A percentile compares a stretch with the other conserved stretches of the same genome.
Evolutionary conservation across 805 yeast genomes (phyloP).

Genomic region (Kluyveromyces siamensis): DNA sequence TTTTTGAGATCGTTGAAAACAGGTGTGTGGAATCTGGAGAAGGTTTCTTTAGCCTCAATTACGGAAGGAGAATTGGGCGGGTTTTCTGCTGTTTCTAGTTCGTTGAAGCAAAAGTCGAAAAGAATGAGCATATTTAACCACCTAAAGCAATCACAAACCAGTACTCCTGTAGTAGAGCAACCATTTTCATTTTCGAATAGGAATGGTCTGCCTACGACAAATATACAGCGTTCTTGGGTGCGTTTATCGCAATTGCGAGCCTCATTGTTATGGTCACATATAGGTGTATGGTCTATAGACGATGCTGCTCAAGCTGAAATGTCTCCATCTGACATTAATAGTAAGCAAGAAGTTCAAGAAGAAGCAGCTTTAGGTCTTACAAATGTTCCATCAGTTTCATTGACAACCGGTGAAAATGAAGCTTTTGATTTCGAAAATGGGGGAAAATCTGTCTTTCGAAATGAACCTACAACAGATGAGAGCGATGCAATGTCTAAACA

Average conservation of each 20-base stretch:
- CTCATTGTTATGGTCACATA: conserved; percentile 73
- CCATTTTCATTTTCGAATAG: conserved; percentile 8
- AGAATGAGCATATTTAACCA: conserved; percentile 18
- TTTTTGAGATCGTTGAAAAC: conserved; percentile 57
- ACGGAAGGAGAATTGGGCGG: conserved; percentile 10
- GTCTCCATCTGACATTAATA: conserved; percentile 13
- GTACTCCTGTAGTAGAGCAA: conserved; percentile 10
- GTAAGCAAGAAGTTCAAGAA: conserved; percentile 4
- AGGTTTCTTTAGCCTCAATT: conserved; percentile 21
- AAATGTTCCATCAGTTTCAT: background rate
- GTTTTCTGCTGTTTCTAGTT: conserved; percentile 9
- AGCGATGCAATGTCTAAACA: too few species aligned
- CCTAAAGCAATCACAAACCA: background rate
- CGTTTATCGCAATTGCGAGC: conserved; percentile 56
- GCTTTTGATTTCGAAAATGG: conserved; percentile 18
- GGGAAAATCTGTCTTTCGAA: background rate
- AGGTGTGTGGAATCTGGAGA: conserved; percentile 51
- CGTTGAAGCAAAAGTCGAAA: conserved; percentile 9
- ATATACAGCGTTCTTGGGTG: conserved; percentile 49
- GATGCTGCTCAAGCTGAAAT: conserved; percentile 18
- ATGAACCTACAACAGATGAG: background rate
- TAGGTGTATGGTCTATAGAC: conserved; percentile 66
- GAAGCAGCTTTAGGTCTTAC: conserved; percentile 1
- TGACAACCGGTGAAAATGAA: conserved; percentile 6
- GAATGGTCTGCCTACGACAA: conserved; percentile 24